Evolutionary conservation across 176 grass and related monocot genomes (phyloP), one percentile per base, ranked within the genome.

Genomic region (Musa acuminata): DNA sequence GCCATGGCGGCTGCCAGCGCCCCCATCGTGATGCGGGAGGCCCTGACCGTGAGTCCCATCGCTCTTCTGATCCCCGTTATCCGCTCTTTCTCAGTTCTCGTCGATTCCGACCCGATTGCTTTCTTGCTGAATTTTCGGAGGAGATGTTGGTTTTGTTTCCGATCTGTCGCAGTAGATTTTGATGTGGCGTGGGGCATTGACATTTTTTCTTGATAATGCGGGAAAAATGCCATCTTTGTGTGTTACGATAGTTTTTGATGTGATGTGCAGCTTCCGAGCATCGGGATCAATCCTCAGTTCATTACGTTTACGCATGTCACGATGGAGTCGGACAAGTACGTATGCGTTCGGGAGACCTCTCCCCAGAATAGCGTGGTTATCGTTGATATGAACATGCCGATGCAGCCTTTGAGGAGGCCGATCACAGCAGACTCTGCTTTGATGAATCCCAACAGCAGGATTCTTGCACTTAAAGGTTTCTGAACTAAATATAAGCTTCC

Each of bases 301-400:
- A 86, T 99, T 73, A 99, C 95, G 70, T 99, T 99, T 72, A 99
- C 95, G 49, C 95, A 99, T 19, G 95, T 99, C 57, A 99, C 95
- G 21, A 99, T 99, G 95, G 95, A 99, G 81, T 94, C 90, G 9
- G 95, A 99, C 25, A 99, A 91, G 76, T 99, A 99, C 84, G 89
- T 99, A 78, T 99, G 95, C 69, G 90, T 99, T 48, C 87, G 95
- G 74, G 95, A 99, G 84, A 99, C 95, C 19, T 91, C 95, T 1
- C 95, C 95, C 49, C 95, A 99, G 80, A 99, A 99, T 72, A 99
- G 95, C 67, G 90, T 99, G 64, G 90, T 99, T 80, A 87, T 99
- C 87, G 48, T 99, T 73, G 95, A 99, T 78, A 94, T 99, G 95
- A 84, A 74, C 83, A 93, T 94, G 95, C 95, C 95, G 27, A 87